These are phyloP conservation scores for Heliosperma pusillum DNA, from an alignment of 148 eudicot genomes.

Conservation along the genomic window DNA sequence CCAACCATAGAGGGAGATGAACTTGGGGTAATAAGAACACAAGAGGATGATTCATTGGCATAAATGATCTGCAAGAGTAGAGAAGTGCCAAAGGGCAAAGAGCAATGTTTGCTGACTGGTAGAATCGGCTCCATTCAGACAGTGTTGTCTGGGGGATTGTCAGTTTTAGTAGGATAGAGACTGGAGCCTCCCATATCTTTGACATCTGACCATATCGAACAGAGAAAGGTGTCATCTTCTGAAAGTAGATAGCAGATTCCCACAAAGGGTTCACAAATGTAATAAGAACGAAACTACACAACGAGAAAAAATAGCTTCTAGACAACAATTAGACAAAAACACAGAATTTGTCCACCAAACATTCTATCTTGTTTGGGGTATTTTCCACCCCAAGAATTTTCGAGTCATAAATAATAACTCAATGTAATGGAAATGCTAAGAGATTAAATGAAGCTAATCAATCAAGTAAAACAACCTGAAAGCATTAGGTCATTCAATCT, in stretches of 20 bases:
- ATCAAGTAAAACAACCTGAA: too few relatives aligned
- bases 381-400: not conserved
- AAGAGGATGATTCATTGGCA: conserved; percentile 65
- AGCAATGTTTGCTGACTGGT: conserved; percentile 78
- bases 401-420: too few relatives aligned
- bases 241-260: not conserved
- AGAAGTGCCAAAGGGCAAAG: conserved; percentile 79
- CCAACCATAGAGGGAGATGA: conserved; percentile 78
- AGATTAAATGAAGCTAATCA: too few relatives aligned
- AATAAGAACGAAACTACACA: not conserved
- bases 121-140: conserved; percentile 81
- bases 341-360: too few relatives aligned
- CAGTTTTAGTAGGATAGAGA: conserved; percentile 66
- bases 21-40: conserved; percentile 50
- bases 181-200: conserved; percentile 74
- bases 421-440: too few relatives aligned
- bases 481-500: too few relatives aligned
- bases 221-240: conserved; percentile 22
- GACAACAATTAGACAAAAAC: not conserved
- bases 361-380: not conserved
- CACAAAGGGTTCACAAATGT: not conserved
- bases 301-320: not conserved
- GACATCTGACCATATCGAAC: conserved; percentile 46
- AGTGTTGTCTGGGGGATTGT: conserved; percentile 76
- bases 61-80: conserved; percentile 76